These are phyloP conservation scores for Anastatica hierochuntica DNA, from an alignment of 345 rosid genomes.

Conservation along the genomic window DNA sequence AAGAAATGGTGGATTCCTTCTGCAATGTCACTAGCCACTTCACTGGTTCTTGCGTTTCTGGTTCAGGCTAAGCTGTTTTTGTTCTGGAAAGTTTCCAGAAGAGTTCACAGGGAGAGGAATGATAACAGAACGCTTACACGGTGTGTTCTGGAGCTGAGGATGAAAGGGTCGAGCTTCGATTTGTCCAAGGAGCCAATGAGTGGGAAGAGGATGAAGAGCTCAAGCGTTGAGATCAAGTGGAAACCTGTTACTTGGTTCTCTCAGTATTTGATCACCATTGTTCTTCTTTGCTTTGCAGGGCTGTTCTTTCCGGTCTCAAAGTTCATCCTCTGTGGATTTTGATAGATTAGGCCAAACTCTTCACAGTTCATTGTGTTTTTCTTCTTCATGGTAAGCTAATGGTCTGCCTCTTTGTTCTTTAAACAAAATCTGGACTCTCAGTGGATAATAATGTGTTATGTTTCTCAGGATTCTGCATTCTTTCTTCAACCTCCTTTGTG, in stretches of 20 bases:
- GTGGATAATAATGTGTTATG: neutral
- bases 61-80: constrained; percentile 63
- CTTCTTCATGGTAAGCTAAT: constrained; percentile 14
- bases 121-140: constrained; percentile 60
- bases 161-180: constrained; percentile 93
- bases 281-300: constrained; percentile 62
- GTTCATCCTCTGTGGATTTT: constrained; percentile 57
- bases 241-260: constrained; percentile 77
- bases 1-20: constrained; percentile 86
- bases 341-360: constrained; percentile 4
- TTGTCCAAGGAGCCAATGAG: constrained; percentile 69
- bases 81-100: constrained; percentile 64
- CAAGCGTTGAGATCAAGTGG: constrained; percentile 95
- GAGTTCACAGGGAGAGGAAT: constrained; percentile 59
- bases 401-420: neutral
- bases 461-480: constrained; percentile 11
- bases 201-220: constrained; percentile 85
- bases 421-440: neutral
- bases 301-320: constrained; percentile 53
- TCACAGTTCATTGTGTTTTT: neutral
- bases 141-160: constrained; percentile 77
- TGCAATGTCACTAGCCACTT: constrained; percentile 41
- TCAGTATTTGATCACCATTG: constrained; percentile 47
- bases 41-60: constrained; percentile 53
- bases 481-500: constrained; percentile 22